Conservation (phyloP, 2,329 filamentous ascomycete species). For the Lachnellula hyalina region DNA sequence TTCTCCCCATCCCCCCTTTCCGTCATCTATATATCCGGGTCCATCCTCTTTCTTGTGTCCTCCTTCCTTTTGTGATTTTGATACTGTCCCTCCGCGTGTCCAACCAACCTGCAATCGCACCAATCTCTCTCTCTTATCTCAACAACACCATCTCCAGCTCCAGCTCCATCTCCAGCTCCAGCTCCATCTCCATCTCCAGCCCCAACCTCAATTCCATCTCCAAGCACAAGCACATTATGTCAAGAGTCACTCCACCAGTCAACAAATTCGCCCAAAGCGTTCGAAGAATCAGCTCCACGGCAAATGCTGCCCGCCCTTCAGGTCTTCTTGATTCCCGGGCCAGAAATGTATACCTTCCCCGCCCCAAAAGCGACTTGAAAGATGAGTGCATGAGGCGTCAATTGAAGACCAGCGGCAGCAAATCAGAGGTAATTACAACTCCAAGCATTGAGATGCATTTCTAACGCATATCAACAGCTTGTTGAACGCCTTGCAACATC, state of each 20-base stretch:
- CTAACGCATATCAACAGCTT: slow-evolving; percentile 16
- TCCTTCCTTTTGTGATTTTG: neutral
- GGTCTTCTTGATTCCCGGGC: slow-evolving; percentile 19
- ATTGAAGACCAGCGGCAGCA: slow-evolving; percentile 22
- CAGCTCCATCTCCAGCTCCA: neutral
- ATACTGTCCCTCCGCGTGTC: neutral
- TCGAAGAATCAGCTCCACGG: slow-evolving; percentile 23
- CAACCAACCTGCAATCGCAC: neutral
- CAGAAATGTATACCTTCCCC: slow-evolving; percentile 24
- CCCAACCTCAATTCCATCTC: neutral
- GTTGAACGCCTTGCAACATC: slow-evolving; percentile 24
- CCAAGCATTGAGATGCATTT: neutral
- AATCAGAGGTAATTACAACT: slow-evolving; percentile 23
- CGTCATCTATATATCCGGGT: neutral
- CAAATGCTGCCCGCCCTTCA: slow-evolving; percentile 20
- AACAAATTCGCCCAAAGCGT: slow-evolving; percentile 24
- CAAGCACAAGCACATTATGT: slow-evolving; percentile 22
- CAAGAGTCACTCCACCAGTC: slow-evolving; percentile 29
- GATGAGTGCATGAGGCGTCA: slow-evolving; percentile 24
- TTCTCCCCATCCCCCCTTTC: neutral
- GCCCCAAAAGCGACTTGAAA: slow-evolving; percentile 23
- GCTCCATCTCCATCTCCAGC: neutral
- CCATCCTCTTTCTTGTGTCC: neutral
- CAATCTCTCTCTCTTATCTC: neutral
- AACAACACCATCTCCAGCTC: neutral